These are phyloP conservation scores for Chlamydomonas reinhardtii DNA, from an alignment of 163 green algal species.

Conservation along the genomic window DNA sequence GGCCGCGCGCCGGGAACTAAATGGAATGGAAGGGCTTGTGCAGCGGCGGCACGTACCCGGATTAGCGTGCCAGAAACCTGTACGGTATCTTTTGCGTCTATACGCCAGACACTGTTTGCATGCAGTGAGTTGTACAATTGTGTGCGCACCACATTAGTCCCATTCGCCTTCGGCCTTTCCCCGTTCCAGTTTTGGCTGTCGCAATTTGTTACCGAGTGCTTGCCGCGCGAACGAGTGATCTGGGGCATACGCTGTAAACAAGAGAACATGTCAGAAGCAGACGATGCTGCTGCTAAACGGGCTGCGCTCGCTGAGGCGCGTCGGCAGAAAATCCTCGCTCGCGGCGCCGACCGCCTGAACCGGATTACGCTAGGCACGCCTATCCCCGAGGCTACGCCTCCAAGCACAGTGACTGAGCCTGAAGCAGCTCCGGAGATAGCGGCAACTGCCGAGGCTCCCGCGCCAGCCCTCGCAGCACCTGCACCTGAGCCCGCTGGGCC, in stretches of 20 bases:
- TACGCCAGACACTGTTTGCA: too few species aligned
- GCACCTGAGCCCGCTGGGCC: neutral
- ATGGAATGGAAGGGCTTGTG: too few species aligned
- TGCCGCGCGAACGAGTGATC: too few species aligned
- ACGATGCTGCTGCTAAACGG: conserved; percentile 18
- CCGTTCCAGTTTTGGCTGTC: too few species aligned
- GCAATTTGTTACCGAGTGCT: too few species aligned
- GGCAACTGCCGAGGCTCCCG: neutral
- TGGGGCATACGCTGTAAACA: neutral
- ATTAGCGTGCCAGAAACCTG: too few species aligned
- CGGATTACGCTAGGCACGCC: conserved; percentile 31
- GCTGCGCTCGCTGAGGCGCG: conserved; percentile 29
- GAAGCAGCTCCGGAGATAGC: neutral
- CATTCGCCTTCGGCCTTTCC: too few species aligned
- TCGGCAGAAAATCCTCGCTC: conserved; percentile 35
- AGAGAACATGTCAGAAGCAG: neutral
- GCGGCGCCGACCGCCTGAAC: conserved; percentile 22
- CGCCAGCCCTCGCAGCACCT: neutral
- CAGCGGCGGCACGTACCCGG: too few species aligned
- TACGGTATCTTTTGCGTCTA: too few species aligned
- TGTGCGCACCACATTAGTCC: too few species aligned
- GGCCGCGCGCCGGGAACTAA: too few species aligned
- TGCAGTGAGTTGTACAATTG: too few species aligned
- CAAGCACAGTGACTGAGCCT: neutral
- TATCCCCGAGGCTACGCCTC: neutral